Conservation (phyloP, 78 protist genomes). For the Dictyostelium brefeldianum region DNA sequence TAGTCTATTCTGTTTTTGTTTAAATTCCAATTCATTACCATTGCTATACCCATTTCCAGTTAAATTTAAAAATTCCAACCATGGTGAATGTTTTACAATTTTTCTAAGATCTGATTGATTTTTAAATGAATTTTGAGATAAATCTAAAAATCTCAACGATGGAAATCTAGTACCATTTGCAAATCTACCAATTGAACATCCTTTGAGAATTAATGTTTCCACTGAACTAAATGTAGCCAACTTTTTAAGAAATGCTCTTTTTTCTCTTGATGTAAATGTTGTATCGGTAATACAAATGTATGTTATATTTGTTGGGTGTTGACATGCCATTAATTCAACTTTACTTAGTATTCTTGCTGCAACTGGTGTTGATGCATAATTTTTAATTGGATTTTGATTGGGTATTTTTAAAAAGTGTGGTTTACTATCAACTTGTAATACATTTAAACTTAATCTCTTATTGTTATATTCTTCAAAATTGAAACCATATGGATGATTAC, state of each 20-base stretch:
- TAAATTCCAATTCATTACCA: background rate
- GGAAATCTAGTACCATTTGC: constrained; percentile 40
- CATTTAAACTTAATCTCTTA: background rate
- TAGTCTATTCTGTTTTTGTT: background rate
- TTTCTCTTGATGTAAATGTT: constrained; percentile 8
- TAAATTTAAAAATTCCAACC: constrained; percentile 51
- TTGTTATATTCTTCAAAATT: background rate
- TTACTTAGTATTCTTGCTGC: background rate
- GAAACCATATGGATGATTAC: constrained; percentile 58
- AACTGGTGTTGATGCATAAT: constrained; percentile 4
- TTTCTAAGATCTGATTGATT: constrained; percentile 10
- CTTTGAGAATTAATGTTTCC: constrained; percentile 52
- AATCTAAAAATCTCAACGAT: constrained; percentile 39
- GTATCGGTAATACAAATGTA: constrained; percentile 42
- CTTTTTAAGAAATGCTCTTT: constrained; percentile 33
- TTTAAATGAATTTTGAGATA: constrained; percentile 50
- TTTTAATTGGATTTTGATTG: constrained; percentile 24
- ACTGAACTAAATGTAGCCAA: background rate
- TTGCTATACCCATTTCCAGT: constrained; percentile 19
- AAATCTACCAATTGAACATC: constrained; percentile 20
- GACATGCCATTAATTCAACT: background rate
- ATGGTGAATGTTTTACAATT: constrained; percentile 25
- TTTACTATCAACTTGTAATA: constrained; percentile 4
- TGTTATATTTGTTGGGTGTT: background rate
- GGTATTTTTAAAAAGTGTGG: constrained; percentile 37